Conservation (phyloP, 75 land plant genomes). For the Selaginella moellendorffii region DNA sequence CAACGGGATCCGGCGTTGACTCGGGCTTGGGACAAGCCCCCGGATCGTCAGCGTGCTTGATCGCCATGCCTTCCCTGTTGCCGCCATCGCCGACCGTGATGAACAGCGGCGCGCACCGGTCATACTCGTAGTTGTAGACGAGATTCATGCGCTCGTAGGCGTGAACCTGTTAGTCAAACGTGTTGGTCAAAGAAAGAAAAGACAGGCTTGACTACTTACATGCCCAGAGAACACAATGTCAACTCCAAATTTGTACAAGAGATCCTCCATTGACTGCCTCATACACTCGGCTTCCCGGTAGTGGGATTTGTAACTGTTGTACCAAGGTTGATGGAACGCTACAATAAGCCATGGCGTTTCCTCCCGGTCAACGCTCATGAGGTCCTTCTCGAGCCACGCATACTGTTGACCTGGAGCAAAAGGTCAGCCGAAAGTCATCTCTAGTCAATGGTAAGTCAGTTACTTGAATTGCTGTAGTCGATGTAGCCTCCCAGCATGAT, state of each 20-base stretch:
- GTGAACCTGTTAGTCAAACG: slow-evolving; percentile 51
- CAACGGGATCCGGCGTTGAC: slow-evolving; percentile 32
- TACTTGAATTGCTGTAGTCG: slow-evolving; percentile 8
- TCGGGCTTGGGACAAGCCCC: neutral
- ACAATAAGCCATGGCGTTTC: slow-evolving; percentile 87
- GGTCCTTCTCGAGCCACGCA: slow-evolving; percentile 59
- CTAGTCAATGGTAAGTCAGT: too few relatives aligned
- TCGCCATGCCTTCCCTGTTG: slow-evolving; percentile 21
- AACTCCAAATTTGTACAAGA: slow-evolving; percentile 57
- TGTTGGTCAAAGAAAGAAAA: neutral
- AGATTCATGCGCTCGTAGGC: slow-evolving; percentile 86
- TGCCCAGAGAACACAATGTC: slow-evolving; percentile 86
- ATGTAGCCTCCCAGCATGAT: slow-evolving; percentile 5
- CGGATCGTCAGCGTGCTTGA: slow-evolving; percentile 15
- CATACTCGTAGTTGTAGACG: slow-evolving; percentile 62
- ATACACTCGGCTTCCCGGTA: slow-evolving; percentile 95
- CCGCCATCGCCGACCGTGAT: slow-evolving; percentile 33
- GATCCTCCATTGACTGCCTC: slow-evolving; percentile 75
- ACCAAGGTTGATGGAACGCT: slow-evolving; percentile 90
- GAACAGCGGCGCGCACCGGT: slow-evolving; percentile 63
- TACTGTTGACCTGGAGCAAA: slow-evolving; percentile 59
- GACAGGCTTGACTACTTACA: slow-evolving; percentile 32
- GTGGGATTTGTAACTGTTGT: slow-evolving; percentile 81
- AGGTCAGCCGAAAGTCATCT: too few relatives aligned
- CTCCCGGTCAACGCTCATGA: slow-evolving; percentile 37